Conservation (phyloP, 1,139 yeast genomes). For the Zygoascus hellenicus region DNA sequence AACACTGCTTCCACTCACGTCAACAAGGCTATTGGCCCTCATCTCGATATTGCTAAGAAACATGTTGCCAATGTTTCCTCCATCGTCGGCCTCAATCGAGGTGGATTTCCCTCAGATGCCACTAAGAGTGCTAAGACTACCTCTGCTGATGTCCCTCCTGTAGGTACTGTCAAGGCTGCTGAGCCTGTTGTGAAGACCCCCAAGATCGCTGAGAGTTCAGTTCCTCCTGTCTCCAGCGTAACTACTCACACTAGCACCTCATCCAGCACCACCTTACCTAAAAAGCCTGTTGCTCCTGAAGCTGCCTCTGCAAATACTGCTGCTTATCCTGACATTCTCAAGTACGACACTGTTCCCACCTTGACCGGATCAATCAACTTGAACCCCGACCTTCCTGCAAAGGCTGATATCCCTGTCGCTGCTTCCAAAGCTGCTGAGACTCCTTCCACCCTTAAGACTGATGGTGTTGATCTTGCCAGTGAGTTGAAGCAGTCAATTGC, state of each 20-base stretch:
- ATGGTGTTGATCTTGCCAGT: conserved; percentile 12
- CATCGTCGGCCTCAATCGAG: conserved; percentile 32
- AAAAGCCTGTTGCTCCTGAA: conserved; percentile 16
- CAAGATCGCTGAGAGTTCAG: conserved; percentile 23
- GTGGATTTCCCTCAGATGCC: conserved; percentile 30
- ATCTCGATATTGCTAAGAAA: conserved; percentile 32
- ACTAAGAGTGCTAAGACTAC: conserved; percentile 11
- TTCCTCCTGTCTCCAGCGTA: conserved; percentile 14
- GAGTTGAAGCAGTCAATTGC: conserved; percentile 19
- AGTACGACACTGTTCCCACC: conserved; percentile 29
- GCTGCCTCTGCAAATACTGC: conserved; percentile 1
- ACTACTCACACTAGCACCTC: conserved; percentile 8
- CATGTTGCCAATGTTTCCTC: conserved; percentile 54
- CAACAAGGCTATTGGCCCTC: conserved; percentile 38
- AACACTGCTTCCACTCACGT: conserved; percentile 51
- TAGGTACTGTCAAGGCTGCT: conserved; percentile 13
- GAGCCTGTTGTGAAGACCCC: conserved; percentile 19
- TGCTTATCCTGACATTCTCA: conserved; percentile 17
- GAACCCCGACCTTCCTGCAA: conserved; percentile 20
- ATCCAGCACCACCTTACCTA: conserved; percentile 22
- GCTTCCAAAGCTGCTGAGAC: conserved; percentile 10
- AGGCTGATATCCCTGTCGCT: conserved; percentile 10
- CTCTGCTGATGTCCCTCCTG: conserved; percentile 21
- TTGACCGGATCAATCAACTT: conserved; percentile 30
- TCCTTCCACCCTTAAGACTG: not conserved